Base-by-base conservation (phyloP, 768 basidiomycete genomes). In the Gautieria morchelliformis region DNA sequence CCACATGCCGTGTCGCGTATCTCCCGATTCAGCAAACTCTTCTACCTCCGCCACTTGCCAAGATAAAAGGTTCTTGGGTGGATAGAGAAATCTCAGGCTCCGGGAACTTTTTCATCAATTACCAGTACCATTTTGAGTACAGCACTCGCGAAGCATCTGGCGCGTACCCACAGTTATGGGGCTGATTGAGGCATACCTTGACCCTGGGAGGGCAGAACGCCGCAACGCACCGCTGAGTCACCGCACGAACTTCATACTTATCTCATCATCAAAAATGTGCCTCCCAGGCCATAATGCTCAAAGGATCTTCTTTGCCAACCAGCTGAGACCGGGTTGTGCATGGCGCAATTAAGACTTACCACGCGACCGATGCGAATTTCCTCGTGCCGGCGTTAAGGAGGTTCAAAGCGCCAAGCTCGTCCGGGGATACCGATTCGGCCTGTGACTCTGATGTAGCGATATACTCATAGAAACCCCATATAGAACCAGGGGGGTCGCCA, bases 361-460 rank as follows among this genome's bases (percentile, higher is more conserved):
- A 54, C 53, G 15, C 41, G 35, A 7, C 53, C 53, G 10, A 54
- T 4, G 22, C 41, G 53, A 15, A 48, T 48, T 33, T 59, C 59
- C 35, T 54, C 53, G 53, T 22, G 55, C 42, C 22, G 56, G 56
- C 11, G 60, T n/a, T 60, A 45, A 60, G 56, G 19, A 60, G 52
- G 46, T 60, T 60, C 39, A 60, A 30, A 39, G 60, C 46, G 5
- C 60, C 60, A 35, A 60, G 60, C 49, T 58, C 27, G 35, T 60
- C 60, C 19, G 32, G 12, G n/a, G 19, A 35, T 12, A 15, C 42
- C 41, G 24, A 33, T 22, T 47, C 4, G 4, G 46, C 3, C n/a
- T 41, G 14, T 4, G 40, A 41, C 45, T 19, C 45, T 24, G 41
- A 37, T 41, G 42, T 50, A 58, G 19, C n/a, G 27, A 54, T 20